phyloP scores from a whole-genome alignment of 1,139 yeast species.

The Candida dubliniensis region DNA sequence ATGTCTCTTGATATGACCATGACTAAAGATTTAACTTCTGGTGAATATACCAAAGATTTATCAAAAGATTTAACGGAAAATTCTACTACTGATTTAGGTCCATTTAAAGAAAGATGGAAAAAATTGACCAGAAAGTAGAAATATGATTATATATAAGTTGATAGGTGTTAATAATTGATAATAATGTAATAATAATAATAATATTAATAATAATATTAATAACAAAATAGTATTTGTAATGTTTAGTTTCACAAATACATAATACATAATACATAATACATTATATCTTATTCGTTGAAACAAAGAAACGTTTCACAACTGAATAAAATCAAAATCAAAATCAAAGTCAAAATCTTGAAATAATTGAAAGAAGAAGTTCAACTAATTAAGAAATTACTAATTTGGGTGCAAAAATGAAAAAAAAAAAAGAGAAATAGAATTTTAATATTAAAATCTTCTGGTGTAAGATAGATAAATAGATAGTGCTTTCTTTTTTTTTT shows the following conservation, averaged over 20 bases:
- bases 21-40: background rate
- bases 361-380: background rate
- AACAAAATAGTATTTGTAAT: too few relatives aligned
- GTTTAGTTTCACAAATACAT: too few relatives aligned
- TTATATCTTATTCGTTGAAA: too few relatives aligned
- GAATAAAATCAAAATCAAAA: background rate
- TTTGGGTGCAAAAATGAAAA: background rate
- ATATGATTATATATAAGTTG: background rate
- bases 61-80: conserved; percentile 9
- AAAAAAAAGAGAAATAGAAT: background rate
- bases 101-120: conserved; percentile 14
- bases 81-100: conserved; percentile 16
- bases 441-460: background rate
- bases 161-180: background rate
- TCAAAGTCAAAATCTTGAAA: background rate
- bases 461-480: background rate
- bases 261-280: too few relatives aligned
- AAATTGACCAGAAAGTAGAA: conserved; percentile 7
- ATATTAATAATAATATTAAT: too few relatives aligned
- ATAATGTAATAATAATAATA: too few relatives aligned
- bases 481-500: too few relatives aligned
- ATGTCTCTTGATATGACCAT: too few relatives aligned
- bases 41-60: conserved; percentile 2
- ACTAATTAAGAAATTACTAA: background rate
- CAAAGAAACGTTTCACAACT: too few relatives aligned